Conservation (phyloP, 768 basidiomycete genomes). For the Daedalea quercina region DNA sequence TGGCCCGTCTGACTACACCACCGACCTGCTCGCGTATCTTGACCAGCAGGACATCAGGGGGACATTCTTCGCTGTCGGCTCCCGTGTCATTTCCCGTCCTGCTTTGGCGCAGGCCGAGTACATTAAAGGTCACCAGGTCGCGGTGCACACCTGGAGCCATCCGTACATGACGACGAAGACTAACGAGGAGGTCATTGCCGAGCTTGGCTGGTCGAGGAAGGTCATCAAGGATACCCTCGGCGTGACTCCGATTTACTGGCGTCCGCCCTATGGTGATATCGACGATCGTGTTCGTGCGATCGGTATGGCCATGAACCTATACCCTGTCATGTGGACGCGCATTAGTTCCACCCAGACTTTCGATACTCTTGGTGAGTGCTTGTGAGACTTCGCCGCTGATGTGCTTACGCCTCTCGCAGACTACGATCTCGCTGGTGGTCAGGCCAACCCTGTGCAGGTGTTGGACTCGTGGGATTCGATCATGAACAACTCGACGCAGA, state of each 20-base stretch:
- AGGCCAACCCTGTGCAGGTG: slow-evolving; percentile 49
- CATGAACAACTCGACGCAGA: slow-evolving; percentile 48
- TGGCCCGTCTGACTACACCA: slow-evolving; percentile 75
- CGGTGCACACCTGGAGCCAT: slow-evolving; percentile 70
- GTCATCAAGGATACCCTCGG: slow-evolving; percentile 78
- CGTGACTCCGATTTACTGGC: slow-evolving; percentile 71
- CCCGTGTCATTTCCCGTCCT: slow-evolving; percentile 68
- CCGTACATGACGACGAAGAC: slow-evolving; percentile 62
- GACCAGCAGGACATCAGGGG: slow-evolving; percentile 57
- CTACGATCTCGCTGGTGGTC: slow-evolving; percentile 72
- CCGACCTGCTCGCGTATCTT: slow-evolving; percentile 66
- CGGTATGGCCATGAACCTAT: slow-evolving; percentile 73
- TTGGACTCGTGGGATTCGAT: slow-evolving; percentile 71
- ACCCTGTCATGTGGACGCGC: slow-evolving; percentile 81
- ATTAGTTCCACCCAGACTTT: slow-evolving; percentile 54
- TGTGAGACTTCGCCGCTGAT: neutral
- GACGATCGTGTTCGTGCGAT: slow-evolving; percentile 87
- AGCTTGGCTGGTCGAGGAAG: slow-evolving; percentile 84
- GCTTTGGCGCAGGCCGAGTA: slow-evolving; percentile 67
- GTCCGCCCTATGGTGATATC: slow-evolving; percentile 79
- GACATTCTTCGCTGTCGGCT: slow-evolving; percentile 87
- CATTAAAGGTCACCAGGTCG: slow-evolving; percentile 74
- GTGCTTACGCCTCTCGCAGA: slow-evolving; percentile 34
- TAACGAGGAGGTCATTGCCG: slow-evolving; percentile 80
- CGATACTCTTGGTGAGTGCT: slow-evolving; percentile 52